phyloP scores from a whole-genome alignment of 768 basidiomycete genomes.

The Glaciozyma antarctica region DNA sequence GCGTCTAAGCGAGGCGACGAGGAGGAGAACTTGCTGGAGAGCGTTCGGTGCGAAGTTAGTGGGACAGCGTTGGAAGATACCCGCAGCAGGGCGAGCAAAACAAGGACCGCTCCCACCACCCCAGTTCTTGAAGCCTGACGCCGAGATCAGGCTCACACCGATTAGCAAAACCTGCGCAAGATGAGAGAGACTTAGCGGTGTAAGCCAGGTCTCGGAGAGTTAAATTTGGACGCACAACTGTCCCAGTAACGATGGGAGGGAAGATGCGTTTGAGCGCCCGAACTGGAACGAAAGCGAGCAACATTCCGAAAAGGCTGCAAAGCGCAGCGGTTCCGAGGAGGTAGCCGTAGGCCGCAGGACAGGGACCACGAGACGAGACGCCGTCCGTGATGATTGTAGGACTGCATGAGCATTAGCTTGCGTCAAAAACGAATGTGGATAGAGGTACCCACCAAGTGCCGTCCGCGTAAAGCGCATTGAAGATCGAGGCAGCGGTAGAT shows the following conservation, averaged over 20 bases:
- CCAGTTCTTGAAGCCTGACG: constrained; percentile 69
- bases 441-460: constrained; percentile 41
- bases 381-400: constrained; percentile 55
- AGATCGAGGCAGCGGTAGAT: not conserved
- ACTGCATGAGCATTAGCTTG: not conserved
- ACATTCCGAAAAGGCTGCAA: constrained; percentile 21
- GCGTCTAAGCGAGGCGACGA: constrained; percentile 52
- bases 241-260: constrained; percentile 73
- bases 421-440: constrained; percentile 50
- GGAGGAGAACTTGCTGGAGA: not conserved
- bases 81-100: constrained; percentile 50
- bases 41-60: constrained; percentile 34
- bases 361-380: constrained; percentile 47
- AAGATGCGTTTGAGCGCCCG: constrained; percentile 56
- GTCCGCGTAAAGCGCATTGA: not conserved
- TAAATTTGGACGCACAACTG: constrained; percentile 48
- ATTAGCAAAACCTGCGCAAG: constrained; percentile 52
- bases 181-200: no score
- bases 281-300: constrained; percentile 30
- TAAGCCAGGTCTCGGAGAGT: no score
- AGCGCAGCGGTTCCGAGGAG: constrained; percentile 50
- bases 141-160: constrained; percentile 64
- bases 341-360: constrained; percentile 72
- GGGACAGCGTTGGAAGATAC: constrained; percentile 64
- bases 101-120: constrained; percentile 74